Conservation (phyloP, 805 yeast species). For the Suhomyces kilbournensis region DNA sequence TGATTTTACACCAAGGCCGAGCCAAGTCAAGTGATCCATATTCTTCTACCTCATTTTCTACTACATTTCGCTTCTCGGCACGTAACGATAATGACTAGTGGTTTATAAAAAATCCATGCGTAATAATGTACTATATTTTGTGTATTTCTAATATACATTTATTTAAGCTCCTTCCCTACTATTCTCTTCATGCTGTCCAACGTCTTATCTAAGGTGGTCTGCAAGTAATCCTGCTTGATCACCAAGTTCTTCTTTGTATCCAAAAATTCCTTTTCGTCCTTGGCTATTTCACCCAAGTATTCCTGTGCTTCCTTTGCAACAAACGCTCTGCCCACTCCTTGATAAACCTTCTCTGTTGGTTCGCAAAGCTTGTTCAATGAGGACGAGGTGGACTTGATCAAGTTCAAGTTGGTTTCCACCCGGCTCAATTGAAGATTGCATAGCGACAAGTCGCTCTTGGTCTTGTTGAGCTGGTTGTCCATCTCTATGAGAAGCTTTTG, state of each 20-base stretch:
- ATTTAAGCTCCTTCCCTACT: slow-evolving; percentile 17
- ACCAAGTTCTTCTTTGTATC: slow-evolving; percentile 60
- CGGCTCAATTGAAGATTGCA: slow-evolving; percentile 52
- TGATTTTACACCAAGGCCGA: not conserved
- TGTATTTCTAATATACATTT: not conserved
- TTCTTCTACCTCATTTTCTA: too few species aligned
- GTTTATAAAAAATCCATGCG: not conserved
- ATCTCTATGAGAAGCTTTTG: slow-evolving; percentile 61
- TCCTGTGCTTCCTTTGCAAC: slow-evolving; percentile 42
- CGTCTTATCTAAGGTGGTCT: slow-evolving; percentile 75
- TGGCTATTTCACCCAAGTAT: slow-evolving; percentile 48
- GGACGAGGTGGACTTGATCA: slow-evolving; percentile 54
- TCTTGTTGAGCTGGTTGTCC: slow-evolving; percentile 59
- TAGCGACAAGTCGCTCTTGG: slow-evolving; percentile 57
- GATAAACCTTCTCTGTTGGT: slow-evolving; percentile 61
- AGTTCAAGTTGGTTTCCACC: slow-evolving; percentile 46
- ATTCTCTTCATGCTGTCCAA: slow-evolving; percentile 57
- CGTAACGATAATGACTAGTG: not conserved
- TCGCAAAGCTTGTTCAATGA: slow-evolving; percentile 47
- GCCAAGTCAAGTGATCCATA: not conserved
- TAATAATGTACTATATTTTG: not conserved
- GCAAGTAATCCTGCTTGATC: slow-evolving; percentile 70
- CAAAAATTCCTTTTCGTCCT: slow-evolving; percentile 51
- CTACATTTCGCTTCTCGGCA: not conserved
- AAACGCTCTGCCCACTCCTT: slow-evolving; percentile 80